These are phyloP conservation scores for Aspergillus conjunctus DNA, from an alignment of 495 filamentous ascomycete species.

Conservation along the genomic window DNA sequence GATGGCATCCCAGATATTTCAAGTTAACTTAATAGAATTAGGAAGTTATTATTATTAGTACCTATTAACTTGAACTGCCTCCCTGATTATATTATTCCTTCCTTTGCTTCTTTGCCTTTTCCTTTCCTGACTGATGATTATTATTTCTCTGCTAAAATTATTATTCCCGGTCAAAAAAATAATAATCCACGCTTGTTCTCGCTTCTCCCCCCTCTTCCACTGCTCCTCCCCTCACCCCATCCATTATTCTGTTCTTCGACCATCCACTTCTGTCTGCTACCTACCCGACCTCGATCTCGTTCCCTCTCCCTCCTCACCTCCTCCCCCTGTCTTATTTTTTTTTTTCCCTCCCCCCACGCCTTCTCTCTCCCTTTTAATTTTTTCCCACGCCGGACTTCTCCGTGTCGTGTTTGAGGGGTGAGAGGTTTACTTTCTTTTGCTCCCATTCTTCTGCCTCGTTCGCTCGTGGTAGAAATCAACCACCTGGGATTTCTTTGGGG, in stretches of 20 bases:
- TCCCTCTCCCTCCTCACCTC: slow-evolving; percentile 20
- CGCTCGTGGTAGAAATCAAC: slow-evolving; percentile 38
- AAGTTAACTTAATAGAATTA: slow-evolving; percentile 2
- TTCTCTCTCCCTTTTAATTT: slow-evolving; percentile 23
- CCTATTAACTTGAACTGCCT: no score
- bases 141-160: slow-evolving; percentile 10
- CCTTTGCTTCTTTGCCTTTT: slow-evolving; percentile 5
- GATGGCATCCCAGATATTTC: not conserved
- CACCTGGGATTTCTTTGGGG: slow-evolving; percentile 22
- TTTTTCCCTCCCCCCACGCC: slow-evolving; percentile 20
- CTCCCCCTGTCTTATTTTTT: slow-evolving; percentile 23
- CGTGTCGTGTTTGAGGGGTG: slow-evolving; percentile 27
- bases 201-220: slow-evolving; percentile 18
- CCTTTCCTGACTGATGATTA: slow-evolving; percentile 13
- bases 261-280: slow-evolving; percentile 20
- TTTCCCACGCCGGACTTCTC: slow-evolving; percentile 27
- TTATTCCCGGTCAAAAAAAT: slow-evolving; percentile 29
- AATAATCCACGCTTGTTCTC: slow-evolving; percentile 24
- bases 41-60: not conserved
- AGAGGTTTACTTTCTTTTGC: slow-evolving; percentile 19
- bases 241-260: slow-evolving; percentile 25
- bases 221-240: slow-evolving; percentile 15
- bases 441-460: slow-evolving; percentile 40
- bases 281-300: slow-evolving; percentile 23
- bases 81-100: not conserved